Percentiles rank a stretch among this genome's conserved stretches.
These are phyloP conservation scores for Scutellaria galericulata DNA, from an alignment of 257 asterid genomes.

Conservation along the genomic window DNA sequence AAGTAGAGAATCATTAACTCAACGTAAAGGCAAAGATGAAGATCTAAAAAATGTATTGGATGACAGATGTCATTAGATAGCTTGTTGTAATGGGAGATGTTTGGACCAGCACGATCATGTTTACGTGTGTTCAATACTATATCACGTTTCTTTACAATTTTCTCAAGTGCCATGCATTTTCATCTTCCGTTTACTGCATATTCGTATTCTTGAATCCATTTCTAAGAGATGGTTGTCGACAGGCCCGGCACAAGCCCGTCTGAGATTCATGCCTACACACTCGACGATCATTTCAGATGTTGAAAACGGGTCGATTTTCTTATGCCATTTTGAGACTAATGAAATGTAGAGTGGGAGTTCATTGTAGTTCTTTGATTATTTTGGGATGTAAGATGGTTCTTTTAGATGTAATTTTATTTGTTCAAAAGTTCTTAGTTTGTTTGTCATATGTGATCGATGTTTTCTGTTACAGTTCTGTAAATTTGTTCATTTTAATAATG, in stretches of 20 bases:
- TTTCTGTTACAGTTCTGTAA: conserved; percentile 13
- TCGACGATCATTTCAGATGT: conserved; percentile 69
- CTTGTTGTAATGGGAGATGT: not conserved
- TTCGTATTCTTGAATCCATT: not conserved
- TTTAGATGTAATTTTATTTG: conserved; percentile 10
- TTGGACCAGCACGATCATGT: not conserved
- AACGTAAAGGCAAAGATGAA: no score
- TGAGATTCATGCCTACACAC: conserved; percentile 77
- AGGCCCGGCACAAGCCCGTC: conserved; percentile 98
- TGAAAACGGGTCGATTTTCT: conserved; percentile 33
- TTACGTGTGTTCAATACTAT: not conserved
- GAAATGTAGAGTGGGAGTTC: conserved; percentile 27
- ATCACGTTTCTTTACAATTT: no score
- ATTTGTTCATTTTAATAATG: not conserved
- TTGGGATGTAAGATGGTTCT: not conserved
- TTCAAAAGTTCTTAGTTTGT: not conserved
- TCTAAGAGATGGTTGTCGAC: conserved; percentile 35
- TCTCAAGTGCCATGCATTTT: no score
- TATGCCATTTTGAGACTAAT: not conserved
- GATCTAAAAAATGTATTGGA: not conserved
- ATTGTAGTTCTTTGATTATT: not conserved
- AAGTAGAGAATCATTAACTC: no score
- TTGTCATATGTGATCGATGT: not conserved
- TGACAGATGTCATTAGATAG: not conserved
- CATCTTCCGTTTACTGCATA: not conserved